These are phyloP conservation scores for Lyophyllum semitale DNA, from an alignment of 768 basidiomycete genomes.

Conservation along the genomic window DNA sequence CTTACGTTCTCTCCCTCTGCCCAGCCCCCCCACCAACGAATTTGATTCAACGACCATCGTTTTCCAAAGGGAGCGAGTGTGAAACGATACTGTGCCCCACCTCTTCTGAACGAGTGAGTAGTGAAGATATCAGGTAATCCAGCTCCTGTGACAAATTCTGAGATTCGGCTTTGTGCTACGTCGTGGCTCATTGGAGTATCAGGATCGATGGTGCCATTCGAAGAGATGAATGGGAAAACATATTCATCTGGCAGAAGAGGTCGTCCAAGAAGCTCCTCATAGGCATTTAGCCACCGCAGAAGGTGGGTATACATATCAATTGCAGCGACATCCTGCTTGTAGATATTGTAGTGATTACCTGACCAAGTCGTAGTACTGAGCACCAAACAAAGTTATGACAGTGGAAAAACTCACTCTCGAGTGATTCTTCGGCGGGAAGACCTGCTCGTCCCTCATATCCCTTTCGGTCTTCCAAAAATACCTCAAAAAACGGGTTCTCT, in stretches of 20 bases:
- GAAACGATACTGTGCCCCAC: conserved; percentile 1
- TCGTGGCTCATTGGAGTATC: not conserved
- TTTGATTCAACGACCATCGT: not conserved
- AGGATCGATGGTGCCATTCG: not conserved
- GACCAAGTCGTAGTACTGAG: not conserved
- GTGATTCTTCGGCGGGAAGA: not conserved
- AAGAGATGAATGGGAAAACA: not conserved
- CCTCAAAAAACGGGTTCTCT: not conserved
- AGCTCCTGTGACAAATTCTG: not conserved
- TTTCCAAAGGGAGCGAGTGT: not conserved
- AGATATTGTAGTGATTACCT: not conserved
- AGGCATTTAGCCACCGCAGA: not conserved
- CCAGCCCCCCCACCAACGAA: conserved; percentile 1
- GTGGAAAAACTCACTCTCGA: not conserved
- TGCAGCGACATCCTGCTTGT: not conserved
- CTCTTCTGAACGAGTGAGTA: not conserved
- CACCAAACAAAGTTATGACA: not conserved
- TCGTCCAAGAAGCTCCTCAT: not conserved
- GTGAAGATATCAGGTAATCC: not conserved
- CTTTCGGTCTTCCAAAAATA: not conserved
- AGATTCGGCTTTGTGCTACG: not conserved
- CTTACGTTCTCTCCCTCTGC: too few species aligned
- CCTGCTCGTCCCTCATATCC: not conserved
- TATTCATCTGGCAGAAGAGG: not conserved
- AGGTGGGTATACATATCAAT: conserved; percentile 1